Conservation (phyloP, 345 rosid genomes). For the Corchorus capsularis region DNA sequence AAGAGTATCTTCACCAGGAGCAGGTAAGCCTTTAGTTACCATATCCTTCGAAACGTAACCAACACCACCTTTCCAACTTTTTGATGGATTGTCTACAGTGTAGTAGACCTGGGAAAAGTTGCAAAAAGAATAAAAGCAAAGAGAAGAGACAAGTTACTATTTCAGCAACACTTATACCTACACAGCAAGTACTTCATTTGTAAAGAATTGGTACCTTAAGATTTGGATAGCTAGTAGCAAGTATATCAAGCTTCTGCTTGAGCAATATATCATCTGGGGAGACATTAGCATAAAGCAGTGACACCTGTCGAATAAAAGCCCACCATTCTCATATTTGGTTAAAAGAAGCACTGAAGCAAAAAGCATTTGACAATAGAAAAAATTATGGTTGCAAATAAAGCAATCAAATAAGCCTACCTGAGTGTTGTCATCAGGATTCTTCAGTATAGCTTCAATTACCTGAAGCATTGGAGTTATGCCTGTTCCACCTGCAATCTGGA, state of each 20-base stretch:
- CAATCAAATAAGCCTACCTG: conserved; percentile 45
- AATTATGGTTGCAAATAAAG: background rate
- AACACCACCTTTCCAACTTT: conserved; percentile 88
- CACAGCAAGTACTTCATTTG: background rate
- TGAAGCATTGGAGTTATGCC: conserved; percentile 99
- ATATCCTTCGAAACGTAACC: conserved; percentile 86
- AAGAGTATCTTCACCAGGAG: conserved; percentile 78
- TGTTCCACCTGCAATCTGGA: conserved; percentile 90
- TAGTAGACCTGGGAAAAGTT: conserved; percentile 58
- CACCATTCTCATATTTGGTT: background rate
- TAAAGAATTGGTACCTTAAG: conserved; percentile 55
- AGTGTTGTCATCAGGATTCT: conserved; percentile 89
- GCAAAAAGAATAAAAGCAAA: background rate
- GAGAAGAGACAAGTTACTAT: background rate
- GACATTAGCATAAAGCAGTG: conserved; percentile 83
- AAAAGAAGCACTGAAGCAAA: background rate
- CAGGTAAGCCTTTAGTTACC: conserved; percentile 77
- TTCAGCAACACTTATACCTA: background rate
- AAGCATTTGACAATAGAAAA: background rate
- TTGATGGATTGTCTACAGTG: conserved; percentile 83
- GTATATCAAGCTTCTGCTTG: conserved; percentile 83
- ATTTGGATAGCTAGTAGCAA: conserved; percentile 82
- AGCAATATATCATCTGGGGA: conserved; percentile 94
- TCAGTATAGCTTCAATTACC: conserved; percentile 83
- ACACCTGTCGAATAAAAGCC: conserved; percentile 45